Base-by-base conservation (phyloP, 352 stramenopile species). In the Phytophthora crassamura region DNA sequence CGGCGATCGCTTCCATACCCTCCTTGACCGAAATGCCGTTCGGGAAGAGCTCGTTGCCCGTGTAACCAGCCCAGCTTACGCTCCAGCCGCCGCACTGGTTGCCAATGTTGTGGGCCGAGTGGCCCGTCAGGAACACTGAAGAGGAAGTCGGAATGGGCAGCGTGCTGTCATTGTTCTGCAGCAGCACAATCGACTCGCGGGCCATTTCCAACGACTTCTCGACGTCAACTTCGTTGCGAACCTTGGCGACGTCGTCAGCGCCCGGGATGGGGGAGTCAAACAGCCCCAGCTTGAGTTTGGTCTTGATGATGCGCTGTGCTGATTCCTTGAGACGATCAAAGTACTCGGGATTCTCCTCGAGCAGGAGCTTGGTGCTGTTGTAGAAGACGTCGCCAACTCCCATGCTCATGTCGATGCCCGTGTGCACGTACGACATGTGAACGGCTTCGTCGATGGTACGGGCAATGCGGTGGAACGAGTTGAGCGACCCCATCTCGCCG, bases 361-460 rank as follows among this genome's bases (percentile, higher is more conserved):
- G 55, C 30, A 88, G 52, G 3, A 48, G 38, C 35, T 84, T 83
- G 0, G 56, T 74, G 11, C 76, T 53, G 38, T 86, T 76, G 33
- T 93, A 62, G 43, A 78, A 77, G 5, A 59, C 38, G 1, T 67
- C 46, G 22, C 57, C 34, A 53, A 45, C 38, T 14, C 91, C 84
- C 90, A 97, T 97, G 56, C 81, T 94, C 83, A 98, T 95, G 53
- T 98, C 91, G 30, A 98, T 79, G 12, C 73, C 78, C 18, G 86
- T 92, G 58, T 91, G 78, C 22, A 50, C 33, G 25, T 97, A 79
- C 28, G 84, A 71, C 42, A 91, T 73, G 9, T 73, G 70, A 1
- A 91, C 66, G 4, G 89, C 85, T 9, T 90, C 71, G 3, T 75
- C 59, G 10, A 64, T 12, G 12, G 35, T 65, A 14, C 39, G 40